Evolutionary conservation across 2,329 filamentous ascomycete species (phyloP).

Genomic region (Exophiala viscosa): DNA sequence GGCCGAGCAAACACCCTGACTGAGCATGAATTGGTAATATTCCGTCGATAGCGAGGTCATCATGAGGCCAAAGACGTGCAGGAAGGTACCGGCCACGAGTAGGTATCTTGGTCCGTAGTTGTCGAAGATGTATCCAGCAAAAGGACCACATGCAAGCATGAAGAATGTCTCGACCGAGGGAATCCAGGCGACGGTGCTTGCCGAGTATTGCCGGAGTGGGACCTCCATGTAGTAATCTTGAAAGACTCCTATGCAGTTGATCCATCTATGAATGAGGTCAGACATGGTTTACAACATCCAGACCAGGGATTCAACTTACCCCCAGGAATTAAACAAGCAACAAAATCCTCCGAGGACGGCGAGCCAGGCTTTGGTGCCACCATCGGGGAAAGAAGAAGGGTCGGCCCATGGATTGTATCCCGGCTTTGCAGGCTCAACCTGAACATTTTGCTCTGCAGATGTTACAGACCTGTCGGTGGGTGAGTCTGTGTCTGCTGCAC

Average conservation of each 20-base stretch:
- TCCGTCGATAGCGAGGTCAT: conserved; percentile 53
- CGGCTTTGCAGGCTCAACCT: conserved; percentile 16
- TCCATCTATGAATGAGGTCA: conserved; percentile 29
- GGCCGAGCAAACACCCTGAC: conserved; percentile 53
- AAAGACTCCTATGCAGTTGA: conserved; percentile 48
- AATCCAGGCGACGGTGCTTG: conserved; percentile 61
- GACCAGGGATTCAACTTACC: conserved; percentile 38
- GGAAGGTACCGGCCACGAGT: conserved; percentile 47
- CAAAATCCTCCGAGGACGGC: conserved; percentile 51
- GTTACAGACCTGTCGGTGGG: conserved; percentile 3
- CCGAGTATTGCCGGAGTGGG: conserved; percentile 47
- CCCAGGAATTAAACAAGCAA: conserved; percentile 49
- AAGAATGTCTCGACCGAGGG: conserved; percentile 47
- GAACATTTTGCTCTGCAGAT: conserved; percentile 9
- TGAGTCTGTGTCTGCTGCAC: background rate
- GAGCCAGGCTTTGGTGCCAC: conserved; percentile 56
- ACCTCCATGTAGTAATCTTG: conserved; percentile 56
- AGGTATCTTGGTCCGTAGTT: conserved; percentile 58
- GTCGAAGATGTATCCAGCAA: conserved; percentile 64
- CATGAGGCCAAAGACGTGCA: conserved; percentile 58
- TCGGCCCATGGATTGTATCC: conserved; percentile 29
- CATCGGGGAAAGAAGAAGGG: conserved; percentile 58
- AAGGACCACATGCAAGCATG: conserved; percentile 48
- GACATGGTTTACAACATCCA: conserved; percentile 9
- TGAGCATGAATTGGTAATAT: conserved; percentile 57